These are phyloP conservation scores for Argentina anserina DNA, from an alignment of 306 rosid genomes.

Conservation along the genomic window DNA sequence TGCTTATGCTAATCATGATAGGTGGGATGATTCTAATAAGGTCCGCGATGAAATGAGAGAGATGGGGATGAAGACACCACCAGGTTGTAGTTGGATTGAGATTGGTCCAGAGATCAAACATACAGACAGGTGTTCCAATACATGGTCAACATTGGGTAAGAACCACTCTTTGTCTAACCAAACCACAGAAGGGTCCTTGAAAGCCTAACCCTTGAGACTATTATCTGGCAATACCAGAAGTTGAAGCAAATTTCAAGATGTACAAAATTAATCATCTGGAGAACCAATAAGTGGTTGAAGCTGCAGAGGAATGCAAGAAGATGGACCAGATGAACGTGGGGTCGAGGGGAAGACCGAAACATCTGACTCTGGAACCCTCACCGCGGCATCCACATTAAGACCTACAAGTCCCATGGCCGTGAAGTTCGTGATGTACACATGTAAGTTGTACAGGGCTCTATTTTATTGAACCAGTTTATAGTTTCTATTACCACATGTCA, in stretches of 20 bases:
- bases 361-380: constrained; percentile 96
- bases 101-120: constrained; percentile 17
- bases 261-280: not conserved
- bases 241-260: not conserved
- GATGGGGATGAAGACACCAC: constrained; percentile 49
- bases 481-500: too few relatives aligned
- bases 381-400: constrained; percentile 84
- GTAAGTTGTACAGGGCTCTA: constrained; percentile 35
- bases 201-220: not conserved
- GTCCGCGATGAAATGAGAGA: constrained; percentile 54
- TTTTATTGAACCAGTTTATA: too few relatives aligned
- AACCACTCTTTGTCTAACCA: not conserved
- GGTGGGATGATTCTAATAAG: constrained; percentile 66
- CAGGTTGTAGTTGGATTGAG: constrained; percentile 67
- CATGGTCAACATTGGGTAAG: not conserved
- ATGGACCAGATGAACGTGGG: not conserved
- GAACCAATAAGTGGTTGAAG: not conserved
- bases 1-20: constrained; percentile 51
- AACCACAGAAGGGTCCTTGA: not conserved
- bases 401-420: constrained; percentile 90
- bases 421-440: constrained; percentile 88
- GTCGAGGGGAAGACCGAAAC: constrained; percentile 54
- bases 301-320: not conserved
- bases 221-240: not conserved
- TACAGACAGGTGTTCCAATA: not conserved